These are phyloP conservation scores for Didymella lethalis DNA, from an alignment of 2,329 filamentous ascomycete species.

Conservation along the genomic window DNA sequence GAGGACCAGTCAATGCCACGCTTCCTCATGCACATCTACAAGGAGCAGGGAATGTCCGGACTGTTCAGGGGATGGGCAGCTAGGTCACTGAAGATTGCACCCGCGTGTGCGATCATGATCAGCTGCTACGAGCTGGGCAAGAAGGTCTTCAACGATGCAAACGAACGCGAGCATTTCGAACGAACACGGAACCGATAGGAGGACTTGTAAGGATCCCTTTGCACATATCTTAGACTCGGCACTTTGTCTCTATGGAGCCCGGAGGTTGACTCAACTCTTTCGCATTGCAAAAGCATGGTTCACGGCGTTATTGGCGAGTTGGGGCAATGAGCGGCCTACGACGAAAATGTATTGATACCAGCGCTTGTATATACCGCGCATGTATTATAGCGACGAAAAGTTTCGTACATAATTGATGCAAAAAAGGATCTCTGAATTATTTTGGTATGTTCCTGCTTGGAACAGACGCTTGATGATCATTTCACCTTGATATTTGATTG, in stretches of 20 bases:
- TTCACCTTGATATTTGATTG: not conserved
- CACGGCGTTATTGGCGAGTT: slow-evolving; percentile 22
- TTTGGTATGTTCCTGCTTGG: no score
- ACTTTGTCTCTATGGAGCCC: slow-evolving; percentile 2
- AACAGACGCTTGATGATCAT: no score
- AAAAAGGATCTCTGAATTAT: no score
- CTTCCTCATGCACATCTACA: slow-evolving; percentile 90
- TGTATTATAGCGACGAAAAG: slow-evolving; percentile 21
- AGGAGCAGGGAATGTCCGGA: slow-evolving; percentile 79
- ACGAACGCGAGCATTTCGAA: slow-evolving; percentile 60
- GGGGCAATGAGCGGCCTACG: slow-evolving; percentile 20
- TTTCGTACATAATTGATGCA: slow-evolving; percentile 11
- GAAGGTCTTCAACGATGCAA: slow-evolving; percentile 79
- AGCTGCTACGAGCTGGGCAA: slow-evolving; percentile 97
- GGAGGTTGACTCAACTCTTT: slow-evolving; percentile 25
- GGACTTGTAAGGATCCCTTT: not conserved
- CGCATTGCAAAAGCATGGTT: slow-evolving; percentile 20
- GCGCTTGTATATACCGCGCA: slow-evolving; percentile 19
- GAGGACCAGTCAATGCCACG: slow-evolving; percentile 81
- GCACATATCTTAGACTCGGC: slow-evolving; percentile 16
- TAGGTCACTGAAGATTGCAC: slow-evolving; percentile 90
- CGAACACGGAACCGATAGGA: slow-evolving; percentile 18
- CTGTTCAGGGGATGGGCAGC: slow-evolving; percentile 93
- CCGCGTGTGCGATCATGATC: slow-evolving; percentile 98
- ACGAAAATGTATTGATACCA: slow-evolving; percentile 23